Base-by-base conservation (phyloP, 164 flowering plant species). In the Vitis rupestris region DNA sequence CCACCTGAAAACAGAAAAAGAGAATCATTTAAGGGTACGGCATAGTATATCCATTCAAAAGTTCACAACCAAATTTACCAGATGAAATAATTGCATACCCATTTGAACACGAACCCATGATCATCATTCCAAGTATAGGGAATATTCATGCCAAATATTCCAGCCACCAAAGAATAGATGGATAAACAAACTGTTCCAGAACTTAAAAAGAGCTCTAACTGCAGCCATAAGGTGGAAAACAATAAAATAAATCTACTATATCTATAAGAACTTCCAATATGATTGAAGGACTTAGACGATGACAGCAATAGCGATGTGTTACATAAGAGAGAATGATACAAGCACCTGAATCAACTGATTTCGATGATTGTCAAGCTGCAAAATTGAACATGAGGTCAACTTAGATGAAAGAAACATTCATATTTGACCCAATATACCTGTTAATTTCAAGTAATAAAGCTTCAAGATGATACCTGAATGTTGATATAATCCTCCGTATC, bases 401-500 rank as follows among this genome's bases (percentile, higher is more conserved):
- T 48, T 49, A n/a, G 0, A 63, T 37, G 14, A 23, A 60, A 9
- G 15, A n/a, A 7, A 10, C 29, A 55, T 56, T 23, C 52, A 13
- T 1, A 23, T n/a, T 61, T 16, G 27, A 29, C 31, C 37, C n/a
- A 59, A 31, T 6, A n/a, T 59, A 57, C 50, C 16, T 30, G 14
- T 12, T 15, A 59, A 51, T 53, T 53, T 16, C 15, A 16, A 61
- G 17, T 27, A 9, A 23, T n/a, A 27, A 55, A 72, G 51, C 47
- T 58, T 66, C 6, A 50, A 37, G 29, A 31, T 4, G 54, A 27
- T 80, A 93, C 98, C 98, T 95, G 99, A 70, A 95, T 95, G 73
- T 95, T 95, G 63, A 95, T 93, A 77, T 95, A 95, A 80, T 95
- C 99, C 75, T 95, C 98, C 4, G 98, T 94, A 74, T 92, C 99